Evolutionary conservation across 208 protist species (phyloP).

Genomic region (Leishmania lainsoni): DNA sequence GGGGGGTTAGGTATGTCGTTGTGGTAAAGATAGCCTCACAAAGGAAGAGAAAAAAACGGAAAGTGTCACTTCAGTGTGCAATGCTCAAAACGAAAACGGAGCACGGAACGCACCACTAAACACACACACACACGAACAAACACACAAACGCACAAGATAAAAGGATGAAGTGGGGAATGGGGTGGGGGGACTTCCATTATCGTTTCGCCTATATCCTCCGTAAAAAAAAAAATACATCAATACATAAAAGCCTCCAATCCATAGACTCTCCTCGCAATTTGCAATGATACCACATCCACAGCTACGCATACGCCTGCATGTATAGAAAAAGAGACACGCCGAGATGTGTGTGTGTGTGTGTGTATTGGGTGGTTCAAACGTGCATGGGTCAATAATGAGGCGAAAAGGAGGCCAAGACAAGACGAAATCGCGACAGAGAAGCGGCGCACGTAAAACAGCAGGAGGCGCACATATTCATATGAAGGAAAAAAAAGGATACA

Average conservation of each 20-base stretch:
- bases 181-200: background rate
- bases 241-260: background rate
- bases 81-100: background rate
- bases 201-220: background rate
- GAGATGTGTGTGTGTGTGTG: background rate
- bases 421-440: background rate
- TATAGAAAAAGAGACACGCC: background rate
- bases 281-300: background rate
- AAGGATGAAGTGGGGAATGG: background rate
- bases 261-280: background rate
- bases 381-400: background rate
- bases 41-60: background rate
- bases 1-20: background rate
- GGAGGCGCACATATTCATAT: background rate
- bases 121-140: background rate
- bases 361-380: background rate
- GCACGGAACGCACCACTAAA: background rate
- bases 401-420: background rate
- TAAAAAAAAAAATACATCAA: conserved; percentile 17
- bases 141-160: background rate
- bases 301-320: background rate
- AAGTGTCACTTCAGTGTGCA: background rate
- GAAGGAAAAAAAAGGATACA: background rate
- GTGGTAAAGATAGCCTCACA: background rate
- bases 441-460: background rate